Evolutionary conservation across 208 protist species (phyloP), one percentile per base, ranked within the genome.

Genomic region (Trypanosoma rangeli): DNA sequence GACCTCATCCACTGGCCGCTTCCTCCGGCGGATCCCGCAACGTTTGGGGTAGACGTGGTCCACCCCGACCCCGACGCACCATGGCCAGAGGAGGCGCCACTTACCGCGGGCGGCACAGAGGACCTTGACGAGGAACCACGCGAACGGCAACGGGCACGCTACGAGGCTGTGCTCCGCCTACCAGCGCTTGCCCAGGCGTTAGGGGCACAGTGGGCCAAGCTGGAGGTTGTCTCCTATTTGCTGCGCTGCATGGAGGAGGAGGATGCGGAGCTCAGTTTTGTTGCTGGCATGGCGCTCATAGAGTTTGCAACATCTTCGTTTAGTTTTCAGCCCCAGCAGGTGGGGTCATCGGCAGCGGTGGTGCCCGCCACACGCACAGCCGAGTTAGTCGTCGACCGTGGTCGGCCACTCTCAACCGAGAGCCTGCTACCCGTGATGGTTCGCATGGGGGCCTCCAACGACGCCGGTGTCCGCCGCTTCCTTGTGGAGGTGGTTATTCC

Each of bases 231-330:
- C n/a, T 82, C 83, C 3, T 95, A 90, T 56, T 60, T 95, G 0
- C 63, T 93, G 37, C 86, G 90, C n/a, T 90, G 87, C 58, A 53
- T 85, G 0, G 82, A 92, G 66, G 90, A 95, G 71, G 86, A 93
- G 2, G 90, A 92, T 56, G 44, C 78, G n/a, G 64, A 80, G 64
- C 77, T 95, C 33, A 69, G 79, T 39, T 80, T 93, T 64, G 78
- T 74, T 15, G 75, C 76, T 0, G 82, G 78, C 18, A 55, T 95
- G 33, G 74, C 80, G 12, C 62, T 95, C 46, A 74, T 92, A 0
- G 82, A 84, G 3, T 70, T 92, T n/a, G 68, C 59, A 68, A 74
- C 44, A 65, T 66, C 31, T 9, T 26, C 22, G 50, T 68, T 54
- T 42, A 56, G 12, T 8, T 33, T n/a, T 26, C 65, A 37, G 46